Evolutionary conservation across 768 basidiomycete species (phyloP), one percentile per base, ranked within the genome.

Genomic region (Lyophyllum shimeji): DNA sequence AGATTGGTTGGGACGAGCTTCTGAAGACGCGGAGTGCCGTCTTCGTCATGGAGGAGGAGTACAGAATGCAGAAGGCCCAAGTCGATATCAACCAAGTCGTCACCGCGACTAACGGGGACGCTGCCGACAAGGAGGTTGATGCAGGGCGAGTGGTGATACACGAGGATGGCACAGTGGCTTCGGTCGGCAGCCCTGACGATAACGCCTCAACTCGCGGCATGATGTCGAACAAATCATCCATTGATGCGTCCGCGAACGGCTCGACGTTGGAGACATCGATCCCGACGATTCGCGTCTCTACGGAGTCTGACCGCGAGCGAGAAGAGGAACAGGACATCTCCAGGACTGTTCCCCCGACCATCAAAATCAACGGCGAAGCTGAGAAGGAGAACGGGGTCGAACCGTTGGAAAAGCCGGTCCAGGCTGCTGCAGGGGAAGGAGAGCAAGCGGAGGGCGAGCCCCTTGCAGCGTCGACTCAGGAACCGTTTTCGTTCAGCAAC

Each of bases 41-140:
- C 13, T 98, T 99, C 71, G 97, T 99, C 39, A 99, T 99, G 97
- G 97, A 98, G 69, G 96, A 99, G 69, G 97, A 99, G 69, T 99
- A 99, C 69, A 83, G 97, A 34, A 90, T 92, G 86, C 96, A 98
- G 75, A 98, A 98, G 68, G 87, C 90, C 1, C 84, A 90, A 5
- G 75, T 69, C 1, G 92, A 95, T 25, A 76, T 89, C n/a, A 75
- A 78, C 46, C 68, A 75, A 48, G 68, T 59, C n/a, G 61, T 65
- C n/a, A 57, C 58, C 5, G 61, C 61, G 9, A 43, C 69, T 9
- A 70, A 70, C 27, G 66, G 48, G 56, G 37, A 56, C 43, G 44
- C 56, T 29, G 49, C 56, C 25, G 29, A 63, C 29, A 65, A 61
- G n/a, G 74, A 76, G 12, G 65, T 65, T 46, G 72, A 72, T 50